Percentiles rank a stretch among this genome's conserved stretches.
These are phyloP conservation scores for Terfezia boudieri DNA, from an alignment of 495 filamentous ascomycete genomes.

Conservation along the genomic window DNA sequence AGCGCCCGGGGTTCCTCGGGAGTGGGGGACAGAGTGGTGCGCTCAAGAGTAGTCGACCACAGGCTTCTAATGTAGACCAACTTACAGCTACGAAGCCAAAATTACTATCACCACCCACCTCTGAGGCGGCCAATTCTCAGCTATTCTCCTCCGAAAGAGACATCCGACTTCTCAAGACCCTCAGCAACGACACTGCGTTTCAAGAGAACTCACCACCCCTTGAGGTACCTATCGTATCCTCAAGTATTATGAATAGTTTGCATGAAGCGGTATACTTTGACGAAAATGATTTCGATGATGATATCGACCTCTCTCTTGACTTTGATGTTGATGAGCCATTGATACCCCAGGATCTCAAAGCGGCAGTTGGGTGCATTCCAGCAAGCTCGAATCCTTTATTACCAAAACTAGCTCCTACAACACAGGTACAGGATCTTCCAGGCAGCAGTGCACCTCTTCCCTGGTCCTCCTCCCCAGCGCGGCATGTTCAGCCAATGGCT, in stretches of 20 bases:
- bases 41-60: background rate
- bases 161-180: background rate
- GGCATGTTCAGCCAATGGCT: conserved; percentile 23
- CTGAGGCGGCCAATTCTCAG: too few species aligned
- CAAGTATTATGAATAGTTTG: background rate
- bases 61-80: too few species aligned
- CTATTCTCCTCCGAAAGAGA: too few species aligned
- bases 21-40: background rate
- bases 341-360: conserved; percentile 8
- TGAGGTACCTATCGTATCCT: background rate
- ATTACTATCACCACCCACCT: too few species aligned
- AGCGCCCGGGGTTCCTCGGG: too few species aligned
- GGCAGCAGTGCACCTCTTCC: conserved; percentile 33
- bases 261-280: conserved; percentile 28
- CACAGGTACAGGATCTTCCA: background rate
- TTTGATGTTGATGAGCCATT: conserved; percentile 30
- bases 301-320: conserved; percentile 32
- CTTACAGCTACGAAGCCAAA: too few species aligned
- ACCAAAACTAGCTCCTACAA: conserved; percentile 2
- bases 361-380: background rate
- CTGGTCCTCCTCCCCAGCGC: conserved; percentile 41
- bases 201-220: background rate
- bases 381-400: background rate
- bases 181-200: conserved; percentile 10
- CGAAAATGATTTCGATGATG: conserved; percentile 49